Evolutionary conservation across 495 filamentous ascomycete species (phyloP), one percentile per base, ranked within the genome.

Genomic region (Aspergillus saccharolyticus): DNA sequence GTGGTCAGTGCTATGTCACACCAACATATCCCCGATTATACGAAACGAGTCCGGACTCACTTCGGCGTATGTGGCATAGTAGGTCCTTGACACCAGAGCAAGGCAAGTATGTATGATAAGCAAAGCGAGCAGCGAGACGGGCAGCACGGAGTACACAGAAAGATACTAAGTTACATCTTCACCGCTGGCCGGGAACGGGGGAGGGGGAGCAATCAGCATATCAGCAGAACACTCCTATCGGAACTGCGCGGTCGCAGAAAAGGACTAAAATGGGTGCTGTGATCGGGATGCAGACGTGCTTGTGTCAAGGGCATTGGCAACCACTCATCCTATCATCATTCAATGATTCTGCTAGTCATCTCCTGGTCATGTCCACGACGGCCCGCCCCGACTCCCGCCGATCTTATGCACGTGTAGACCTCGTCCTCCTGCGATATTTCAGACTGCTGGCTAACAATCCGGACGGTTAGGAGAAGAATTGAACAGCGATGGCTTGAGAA

Each of bases 381-480:
- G 73, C 64, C 73, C 74, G 74, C 71, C 63, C 74, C 74, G 74
- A 69, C 65, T 75, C 71, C 72, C 72, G 72, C 71, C 70, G 73
- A 77, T 77, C 74, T 74, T 60, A 72, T 75, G 74, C 74, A 77
- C 69, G 68, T 51, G 58, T 61, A 55, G 7, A 39, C 33, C 33
- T 39, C 5, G 54, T 59, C 42, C 54, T 59, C 63, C 59, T 62
- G 64, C 56, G 42, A 62, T 45, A 56, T 12, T 57, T 42, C 19
- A 17, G 42, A 49, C 8, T 28, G 25, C 25, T 28, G 25, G 25
- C 4, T 28, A 17, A 16, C 45, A 21, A 42, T 17, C 15, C 24
- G 17, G 18, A 24, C 12, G 24, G 25, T 4, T 24, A 28, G 33
- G 33, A 8, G 33, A 10, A 12, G 33, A 8, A 10, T 2, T 39